Evolutionary conservation across 139 green algal genomes (phyloP).

Genomic region (Desmodesmus armatus): DNA sequence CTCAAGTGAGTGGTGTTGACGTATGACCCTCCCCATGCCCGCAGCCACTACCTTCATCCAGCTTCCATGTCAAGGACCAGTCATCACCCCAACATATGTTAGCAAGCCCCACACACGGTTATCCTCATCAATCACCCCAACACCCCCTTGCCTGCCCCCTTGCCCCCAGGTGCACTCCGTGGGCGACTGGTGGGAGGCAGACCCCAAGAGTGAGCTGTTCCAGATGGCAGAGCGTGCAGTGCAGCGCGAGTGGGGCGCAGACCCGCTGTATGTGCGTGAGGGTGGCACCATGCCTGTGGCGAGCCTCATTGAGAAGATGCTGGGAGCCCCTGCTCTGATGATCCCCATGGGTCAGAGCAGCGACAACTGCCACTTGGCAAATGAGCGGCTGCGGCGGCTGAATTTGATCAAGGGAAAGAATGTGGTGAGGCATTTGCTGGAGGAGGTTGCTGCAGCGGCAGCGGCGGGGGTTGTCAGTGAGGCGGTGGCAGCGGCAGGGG

Average conservation of each 20-base stretch:
- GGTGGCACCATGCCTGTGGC: slow-evolving; percentile 94
- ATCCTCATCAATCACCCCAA: no score
- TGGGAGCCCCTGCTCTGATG: slow-evolving; percentile 89
- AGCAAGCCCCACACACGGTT: no score
- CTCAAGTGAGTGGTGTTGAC: no score
- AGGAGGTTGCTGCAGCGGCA: slow-evolving; percentile 18
- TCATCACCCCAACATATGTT: no score
- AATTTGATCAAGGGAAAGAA: slow-evolving; percentile 92
- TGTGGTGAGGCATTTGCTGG: slow-evolving; percentile 64
- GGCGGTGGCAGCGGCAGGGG: no score
- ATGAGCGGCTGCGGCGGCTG: slow-evolving; percentile 86
- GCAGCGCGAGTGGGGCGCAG: slow-evolving; percentile 75
- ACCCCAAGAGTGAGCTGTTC: slow-evolving; percentile 74
- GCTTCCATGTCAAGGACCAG: no score
- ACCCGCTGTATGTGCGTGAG: slow-evolving; percentile 88
- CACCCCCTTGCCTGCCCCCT: no score
- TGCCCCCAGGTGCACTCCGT: slow-evolving; percentile 65
- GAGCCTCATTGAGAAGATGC: slow-evolving; percentile 85
- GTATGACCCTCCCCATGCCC: no score
- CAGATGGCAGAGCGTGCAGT: slow-evolving; percentile 82
- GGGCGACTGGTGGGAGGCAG: slow-evolving; percentile 94
- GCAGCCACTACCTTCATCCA: no score
- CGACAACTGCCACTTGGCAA: slow-evolving; percentile 90
- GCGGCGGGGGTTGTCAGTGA: no score
- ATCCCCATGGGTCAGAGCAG: slow-evolving; percentile 93